Conservation (phyloP, 495 filamentous ascomycete genomes). For the Aspergillus campestris region DNA sequence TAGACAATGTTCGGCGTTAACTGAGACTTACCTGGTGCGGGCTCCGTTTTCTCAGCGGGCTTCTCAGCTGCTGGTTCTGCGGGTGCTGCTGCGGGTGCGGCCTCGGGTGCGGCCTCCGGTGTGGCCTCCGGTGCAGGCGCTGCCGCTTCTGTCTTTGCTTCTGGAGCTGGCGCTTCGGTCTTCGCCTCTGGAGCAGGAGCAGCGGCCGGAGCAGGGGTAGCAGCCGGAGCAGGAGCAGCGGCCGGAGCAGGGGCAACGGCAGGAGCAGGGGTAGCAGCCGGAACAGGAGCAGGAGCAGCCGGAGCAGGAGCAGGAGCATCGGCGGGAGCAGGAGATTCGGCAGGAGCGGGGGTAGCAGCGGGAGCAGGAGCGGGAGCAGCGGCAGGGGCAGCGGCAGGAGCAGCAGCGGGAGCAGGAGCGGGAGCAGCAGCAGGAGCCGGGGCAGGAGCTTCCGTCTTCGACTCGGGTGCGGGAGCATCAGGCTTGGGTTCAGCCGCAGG, state of each 20-base stretch:
- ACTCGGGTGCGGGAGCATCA: neutral
- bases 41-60: slow-evolving; percentile 3
- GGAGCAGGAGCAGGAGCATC: too few relatives aligned
- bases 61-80: slow-evolving; percentile 7
- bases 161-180: slow-evolving; percentile 1
- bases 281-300: too few relatives aligned
- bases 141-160: slow-evolving; percentile 3
- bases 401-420: too few relatives aligned
- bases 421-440: neutral
- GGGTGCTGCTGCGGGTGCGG: neutral
- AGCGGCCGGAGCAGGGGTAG: neutral
- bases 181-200: slow-evolving; percentile 4
- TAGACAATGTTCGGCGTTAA: neutral
- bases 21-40: slow-evolving; percentile 1
- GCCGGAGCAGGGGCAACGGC: too few relatives aligned
- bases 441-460: neutral
- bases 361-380: neutral
- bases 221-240: neutral
- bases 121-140: slow-evolving; percentile 8
- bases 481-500: neutral
- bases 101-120: slow-evolving; percentile 2
- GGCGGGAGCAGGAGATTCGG: neutral
- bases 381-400: neutral
- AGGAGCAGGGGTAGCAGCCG: too few relatives aligned
- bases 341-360: too few relatives aligned